Evolutionary conservation across 805 yeast genomes (phyloP).

Genomic region (Hanseniaspora lachancei): DNA sequence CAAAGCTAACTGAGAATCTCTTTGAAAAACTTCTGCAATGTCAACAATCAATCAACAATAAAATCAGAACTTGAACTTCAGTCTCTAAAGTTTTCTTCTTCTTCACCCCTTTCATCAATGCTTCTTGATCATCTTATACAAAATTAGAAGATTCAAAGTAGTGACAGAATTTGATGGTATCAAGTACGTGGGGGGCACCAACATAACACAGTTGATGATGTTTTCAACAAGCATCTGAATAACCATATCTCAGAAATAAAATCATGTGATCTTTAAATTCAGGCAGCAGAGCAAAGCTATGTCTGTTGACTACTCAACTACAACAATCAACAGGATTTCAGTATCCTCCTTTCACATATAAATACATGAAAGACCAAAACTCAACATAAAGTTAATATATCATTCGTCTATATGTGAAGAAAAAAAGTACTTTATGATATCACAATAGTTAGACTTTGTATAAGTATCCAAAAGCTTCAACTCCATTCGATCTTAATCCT

Average conservation of each 20-base stretch:
- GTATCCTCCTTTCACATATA: not conserved
- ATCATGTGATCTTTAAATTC: not conserved
- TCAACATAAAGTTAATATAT: not conserved
- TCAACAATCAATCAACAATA: not conserved
- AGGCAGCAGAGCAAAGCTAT: slow-evolving; percentile 9
- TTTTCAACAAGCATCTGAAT: not conserved
- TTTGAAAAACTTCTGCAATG: not conserved
- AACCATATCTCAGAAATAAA: slow-evolving; percentile 10
- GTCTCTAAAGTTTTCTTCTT: not conserved
- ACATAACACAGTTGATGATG: not conserved
- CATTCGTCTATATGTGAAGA: slow-evolving; percentile 2
- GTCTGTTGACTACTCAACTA: not conserved
- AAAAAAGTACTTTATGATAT: not conserved
- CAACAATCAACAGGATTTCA: slow-evolving; percentile 1
- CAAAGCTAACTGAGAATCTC: not conserved
- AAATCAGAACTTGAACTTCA: not conserved
- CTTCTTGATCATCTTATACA: not conserved
- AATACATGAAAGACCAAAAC: not conserved
- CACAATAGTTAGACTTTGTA: slow-evolving; percentile 7
- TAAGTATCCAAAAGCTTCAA: slow-evolving; percentile 1
- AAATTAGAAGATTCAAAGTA: not conserved
- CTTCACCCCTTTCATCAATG: not conserved
- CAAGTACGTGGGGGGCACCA: not conserved
- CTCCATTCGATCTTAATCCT: not conserved
- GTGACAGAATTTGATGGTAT: not conserved